Evolutionary conservation across 2,329 filamentous ascomycete genomes (phyloP).

Genomic region (Chalaropsis ovoidea): DNA sequence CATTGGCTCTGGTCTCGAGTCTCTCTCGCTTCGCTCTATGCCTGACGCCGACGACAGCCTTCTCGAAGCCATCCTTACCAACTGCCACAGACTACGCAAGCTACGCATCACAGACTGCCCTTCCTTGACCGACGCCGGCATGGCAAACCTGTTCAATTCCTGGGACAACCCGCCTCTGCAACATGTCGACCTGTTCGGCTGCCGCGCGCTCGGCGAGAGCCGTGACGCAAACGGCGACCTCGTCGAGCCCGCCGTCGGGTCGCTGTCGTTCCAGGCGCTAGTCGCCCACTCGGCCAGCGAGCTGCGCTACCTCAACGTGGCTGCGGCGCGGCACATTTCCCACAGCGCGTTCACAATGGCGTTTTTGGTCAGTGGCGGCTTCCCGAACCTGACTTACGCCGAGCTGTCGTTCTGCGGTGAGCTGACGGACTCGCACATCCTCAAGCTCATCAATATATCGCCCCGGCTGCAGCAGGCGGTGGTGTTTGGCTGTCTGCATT

Average conservation of each 20-base stretch:
- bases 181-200: constrained; percentile 65
- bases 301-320: constrained; percentile 62
- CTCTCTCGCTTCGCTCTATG: constrained; percentile 66
- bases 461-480: constrained; percentile 50
- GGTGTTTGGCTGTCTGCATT: constrained; percentile 57
- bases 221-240: constrained; percentile 30
- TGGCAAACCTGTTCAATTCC: constrained; percentile 58
- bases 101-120: constrained; percentile 73
- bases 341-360: constrained; percentile 61
- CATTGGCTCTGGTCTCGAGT: constrained; percentile 58
- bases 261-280: constrained; percentile 63
- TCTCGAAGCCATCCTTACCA: constrained; percentile 57
- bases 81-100: constrained; percentile 60
- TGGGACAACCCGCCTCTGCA: constrained; percentile 66
- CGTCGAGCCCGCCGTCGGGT: constrained; percentile 61
- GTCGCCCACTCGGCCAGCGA: constrained; percentile 70
- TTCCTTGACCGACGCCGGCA: constrained; percentile 63
- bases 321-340: constrained; percentile 73
- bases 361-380: constrained; percentile 52
- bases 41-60: constrained; percentile 56
- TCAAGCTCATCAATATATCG: constrained; percentile 53
- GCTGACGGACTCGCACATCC: constrained; percentile 55
- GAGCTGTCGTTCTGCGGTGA: constrained; percentile 68
- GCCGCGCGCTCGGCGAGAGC: constrained; percentile 58
- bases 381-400: constrained; percentile 58